Base-by-base conservation (phyloP, 768 basidiomycete species). In the Lactarius hatsudake region DNA sequence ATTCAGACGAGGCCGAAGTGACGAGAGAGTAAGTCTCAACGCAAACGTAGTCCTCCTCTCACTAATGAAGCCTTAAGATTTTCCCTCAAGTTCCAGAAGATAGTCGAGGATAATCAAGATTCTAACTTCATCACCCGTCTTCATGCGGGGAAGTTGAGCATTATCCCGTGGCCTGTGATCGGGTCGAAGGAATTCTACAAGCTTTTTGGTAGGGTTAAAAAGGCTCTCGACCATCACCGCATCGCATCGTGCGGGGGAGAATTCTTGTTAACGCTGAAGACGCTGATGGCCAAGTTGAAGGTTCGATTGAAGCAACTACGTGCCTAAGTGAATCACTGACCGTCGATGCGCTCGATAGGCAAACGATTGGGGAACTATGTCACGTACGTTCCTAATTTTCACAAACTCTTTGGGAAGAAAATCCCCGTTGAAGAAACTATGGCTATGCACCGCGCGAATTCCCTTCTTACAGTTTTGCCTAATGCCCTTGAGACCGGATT, bases 91-190 rank as follows among this genome's bases (percentile, higher is more conserved):
- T 84, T 87, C 70, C 77, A 86, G 75, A 80, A 82, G 74, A 87
- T 88, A 23, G 86, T 88, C 15, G 80, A 84, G 61, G 80, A 85
- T 6, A 85, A 88, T 64, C 86, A 86, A 71, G 85, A 81, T 36
- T 77, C 82, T 0, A 88, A 88, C 67, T 88, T 88, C 72, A 86
- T 88, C 63, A 82, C 84, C 30, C 82, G 80, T 2, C 79, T 88
- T 5, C 87, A 88, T 63, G 78, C 79, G 0, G 86, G 86, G 0
- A 79, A 79, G 60, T 70, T 88, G 9, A 79, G 78, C 45, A 87
- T 88, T 7, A 80, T 87, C 23, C 87, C 87, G 2, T 88, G 87
- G 87, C 86, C 86, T 0, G 84, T 88, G 51, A 87, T 88, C 36
- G 84, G 85, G 67, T 87, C 87, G 0, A 79, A 75, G 43, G 81